These are phyloP conservation scores for Urochloa ruziziensis DNA, from an alignment of 176 grass and related monocot genomes.

Conservation along the genomic window DNA sequence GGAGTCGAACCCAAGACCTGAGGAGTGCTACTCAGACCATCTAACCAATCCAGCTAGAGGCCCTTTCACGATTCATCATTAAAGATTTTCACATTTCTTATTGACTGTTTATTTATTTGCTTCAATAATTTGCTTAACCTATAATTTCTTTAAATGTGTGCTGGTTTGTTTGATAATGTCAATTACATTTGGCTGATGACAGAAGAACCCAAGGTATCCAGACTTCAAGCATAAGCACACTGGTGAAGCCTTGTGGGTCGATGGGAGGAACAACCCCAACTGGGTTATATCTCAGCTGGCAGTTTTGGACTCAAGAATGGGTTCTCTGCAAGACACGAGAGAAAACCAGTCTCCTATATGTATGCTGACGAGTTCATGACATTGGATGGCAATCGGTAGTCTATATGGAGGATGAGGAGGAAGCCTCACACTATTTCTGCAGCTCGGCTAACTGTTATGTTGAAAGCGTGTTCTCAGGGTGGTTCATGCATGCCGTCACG, in stretches of 20 bases:
- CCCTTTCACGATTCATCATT: no score
- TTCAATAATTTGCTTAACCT: neutral
- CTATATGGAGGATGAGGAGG: neutral
- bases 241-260: constrained; percentile 74
- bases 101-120: constrained; percentile 8
- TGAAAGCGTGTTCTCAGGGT: neutral
- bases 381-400: neutral
- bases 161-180: constrained; percentile 4
- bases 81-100: constrained; percentile 2
- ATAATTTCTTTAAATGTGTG: neutral
- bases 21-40: no score
- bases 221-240: constrained; percentile 81
- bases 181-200: neutral
- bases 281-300: constrained; percentile 75
- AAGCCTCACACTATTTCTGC: neutral
- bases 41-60: no score
- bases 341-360: constrained; percentile 56
- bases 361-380: constrained; percentile 56
- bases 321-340: constrained; percentile 42
- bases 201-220: constrained; percentile 70
- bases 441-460: neutral
- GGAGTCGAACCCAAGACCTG: no score
- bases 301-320: constrained; percentile 72
- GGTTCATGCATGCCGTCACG: neutral
- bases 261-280: constrained; percentile 58